phyloP scores from a whole-genome alignment of 2,329 filamentous ascomycete species.

The Fusarium penzigii region DNA sequence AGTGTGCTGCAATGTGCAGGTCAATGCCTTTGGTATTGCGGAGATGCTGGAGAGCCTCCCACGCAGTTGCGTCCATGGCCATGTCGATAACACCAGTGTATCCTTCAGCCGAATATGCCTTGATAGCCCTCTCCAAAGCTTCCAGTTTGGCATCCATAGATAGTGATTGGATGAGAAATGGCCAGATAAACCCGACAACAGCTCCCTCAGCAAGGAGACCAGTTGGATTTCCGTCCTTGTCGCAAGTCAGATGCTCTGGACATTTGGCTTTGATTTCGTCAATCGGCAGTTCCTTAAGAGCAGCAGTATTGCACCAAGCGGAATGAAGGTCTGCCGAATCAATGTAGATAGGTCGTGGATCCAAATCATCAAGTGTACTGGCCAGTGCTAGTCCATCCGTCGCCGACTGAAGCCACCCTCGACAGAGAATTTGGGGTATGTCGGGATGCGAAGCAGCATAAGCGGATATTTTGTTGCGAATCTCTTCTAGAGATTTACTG shows the following conservation, averaged over 20 bases:
- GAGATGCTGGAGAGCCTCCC: slow-evolving; percentile 43
- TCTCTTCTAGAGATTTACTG: slow-evolving; percentile 46
- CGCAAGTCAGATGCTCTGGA: slow-evolving; percentile 47
- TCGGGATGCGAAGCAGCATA: slow-evolving; percentile 44
- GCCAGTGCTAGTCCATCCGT: slow-evolving; percentile 40
- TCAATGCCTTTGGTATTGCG: slow-evolving; percentile 35
- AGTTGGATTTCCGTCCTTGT: slow-evolving; percentile 42
- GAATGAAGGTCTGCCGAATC: slow-evolving; percentile 54
- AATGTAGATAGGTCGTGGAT: slow-evolving; percentile 51
- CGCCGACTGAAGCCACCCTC: slow-evolving; percentile 49
- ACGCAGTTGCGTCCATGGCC: slow-evolving; percentile 53
- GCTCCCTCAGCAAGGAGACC: slow-evolving; percentile 49
- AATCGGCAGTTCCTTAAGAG: slow-evolving; percentile 45
- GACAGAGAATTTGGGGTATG: slow-evolving; percentile 46
- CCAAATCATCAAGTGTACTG: slow-evolving; percentile 45
- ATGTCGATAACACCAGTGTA: slow-evolving; percentile 54
- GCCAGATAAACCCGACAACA: slow-evolving; percentile 49
- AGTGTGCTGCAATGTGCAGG: slow-evolving; percentile 48
- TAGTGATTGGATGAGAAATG: slow-evolving; percentile 42
- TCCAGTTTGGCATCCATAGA: slow-evolving; percentile 43
- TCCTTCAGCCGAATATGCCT: slow-evolving; percentile 45
- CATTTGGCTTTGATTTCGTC: slow-evolving; percentile 42
- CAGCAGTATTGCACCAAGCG: slow-evolving; percentile 51
- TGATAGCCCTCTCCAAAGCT: slow-evolving; percentile 44
- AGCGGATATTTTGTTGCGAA: slow-evolving; percentile 40